A percentile compares a stretch with the other conserved stretches of the same genome.
phyloP scores from a whole-genome alignment of 192 early-diverging fungal genomes.

The Coemansia erecta region DNA sequence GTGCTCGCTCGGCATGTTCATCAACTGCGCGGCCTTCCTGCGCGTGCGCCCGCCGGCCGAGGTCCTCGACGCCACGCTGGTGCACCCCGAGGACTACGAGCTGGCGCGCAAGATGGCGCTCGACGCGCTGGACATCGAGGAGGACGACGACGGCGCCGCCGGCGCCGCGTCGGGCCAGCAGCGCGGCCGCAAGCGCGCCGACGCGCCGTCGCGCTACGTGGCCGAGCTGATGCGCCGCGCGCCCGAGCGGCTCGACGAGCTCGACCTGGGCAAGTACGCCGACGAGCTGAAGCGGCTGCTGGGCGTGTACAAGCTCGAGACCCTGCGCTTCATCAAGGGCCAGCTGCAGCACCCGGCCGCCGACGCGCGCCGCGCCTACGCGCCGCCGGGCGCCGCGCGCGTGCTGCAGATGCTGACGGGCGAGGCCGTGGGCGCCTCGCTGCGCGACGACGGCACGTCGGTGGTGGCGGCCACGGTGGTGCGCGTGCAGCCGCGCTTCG shows the following conservation, averaged over 20 bases:
- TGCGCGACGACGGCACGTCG: conserved; percentile 60
- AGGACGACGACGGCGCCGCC: conserved; percentile 70
- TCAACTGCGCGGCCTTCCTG: conserved; percentile 92
- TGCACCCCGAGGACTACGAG: conserved; percentile 95
- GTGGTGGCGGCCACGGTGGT: conserved; percentile 69
- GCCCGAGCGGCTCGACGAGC: conserved; percentile 76
- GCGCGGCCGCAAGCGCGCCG: conserved; percentile 12
- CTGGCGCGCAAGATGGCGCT: conserved; percentile 95
- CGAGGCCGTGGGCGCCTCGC: conserved; percentile 67
- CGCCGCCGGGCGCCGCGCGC: conserved; percentile 55
- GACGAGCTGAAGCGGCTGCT: conserved; percentile 72
- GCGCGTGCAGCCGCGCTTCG: conserved; percentile 70
- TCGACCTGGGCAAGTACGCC: conserved; percentile 89
- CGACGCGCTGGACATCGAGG: conserved; percentile 88
- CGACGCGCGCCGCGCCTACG: conserved; percentile 68
- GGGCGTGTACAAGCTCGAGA: conserved; percentile 76
- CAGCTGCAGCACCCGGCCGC: conserved; percentile 82
- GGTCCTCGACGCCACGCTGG: conserved; percentile 88
- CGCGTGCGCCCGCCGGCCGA: conserved; percentile 76
- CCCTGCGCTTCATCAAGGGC: conserved; percentile 79
- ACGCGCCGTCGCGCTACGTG: conserved; percentile 70
- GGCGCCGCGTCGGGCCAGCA: conserved; percentile 1
- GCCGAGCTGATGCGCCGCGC: conserved; percentile 73
- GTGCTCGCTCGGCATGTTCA: conserved; percentile 73
- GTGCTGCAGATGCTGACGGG: conserved; percentile 85